A percentile compares a stretch with the other conserved stretches of the same genome.
phyloP scores from a whole-genome alignment of 768 basidiomycete genomes.

The Macrolepiota fuliginosa region DNA sequence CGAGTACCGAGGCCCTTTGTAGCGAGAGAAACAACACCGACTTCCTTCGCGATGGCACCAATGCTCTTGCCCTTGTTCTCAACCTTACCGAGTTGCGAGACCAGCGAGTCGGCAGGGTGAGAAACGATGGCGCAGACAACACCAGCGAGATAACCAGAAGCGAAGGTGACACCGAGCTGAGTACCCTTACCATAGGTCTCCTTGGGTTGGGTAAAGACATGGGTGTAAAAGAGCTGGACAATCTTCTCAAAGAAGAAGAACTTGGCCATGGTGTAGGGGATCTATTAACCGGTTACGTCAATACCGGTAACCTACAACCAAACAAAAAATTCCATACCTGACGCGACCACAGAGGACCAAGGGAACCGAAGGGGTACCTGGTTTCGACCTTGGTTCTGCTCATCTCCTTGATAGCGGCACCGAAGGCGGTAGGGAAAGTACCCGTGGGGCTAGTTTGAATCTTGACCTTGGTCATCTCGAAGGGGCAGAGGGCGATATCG shows the following conservation, averaged over 20 bases:
- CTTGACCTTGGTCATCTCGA: conserved; percentile 93
- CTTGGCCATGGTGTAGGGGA: conserved; percentile 99
- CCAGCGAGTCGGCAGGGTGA: conserved; percentile 91
- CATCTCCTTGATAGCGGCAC: conserved; percentile 73
- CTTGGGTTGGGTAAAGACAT: conserved; percentile 80
- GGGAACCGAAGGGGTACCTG: conserved; percentile 82
- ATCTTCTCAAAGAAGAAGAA: conserved; percentile 96
- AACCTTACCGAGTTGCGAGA: conserved; percentile 92
- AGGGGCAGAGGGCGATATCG: conserved; percentile 92
- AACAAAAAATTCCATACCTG: conserved; percentile 43
- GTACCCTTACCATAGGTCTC: conserved; percentile 76
- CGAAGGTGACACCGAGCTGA: conserved; percentile 87
- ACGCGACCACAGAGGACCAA: conserved; percentile 86
- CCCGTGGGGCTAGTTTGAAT: conserved; percentile 77
- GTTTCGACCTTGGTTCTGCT: conserved; percentile 62
- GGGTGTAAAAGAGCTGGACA: conserved; percentile 83
- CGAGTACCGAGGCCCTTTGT: conserved; percentile 88
- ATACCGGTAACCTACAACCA: neutral
- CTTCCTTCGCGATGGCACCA: conserved; percentile 69
- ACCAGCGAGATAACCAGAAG: conserved; percentile 93
- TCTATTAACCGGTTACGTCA: conserved; percentile 39
- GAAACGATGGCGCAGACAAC: conserved; percentile 95
- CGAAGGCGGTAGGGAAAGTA: conserved; percentile 76
- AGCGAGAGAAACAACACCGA: conserved; percentile 59
- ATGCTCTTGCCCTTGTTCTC: conserved; percentile 78